Evolutionary conservation across 305 asterid species (phyloP), one percentile per base, ranked within the genome.

Genomic region (Solanum hybrid): DNA sequence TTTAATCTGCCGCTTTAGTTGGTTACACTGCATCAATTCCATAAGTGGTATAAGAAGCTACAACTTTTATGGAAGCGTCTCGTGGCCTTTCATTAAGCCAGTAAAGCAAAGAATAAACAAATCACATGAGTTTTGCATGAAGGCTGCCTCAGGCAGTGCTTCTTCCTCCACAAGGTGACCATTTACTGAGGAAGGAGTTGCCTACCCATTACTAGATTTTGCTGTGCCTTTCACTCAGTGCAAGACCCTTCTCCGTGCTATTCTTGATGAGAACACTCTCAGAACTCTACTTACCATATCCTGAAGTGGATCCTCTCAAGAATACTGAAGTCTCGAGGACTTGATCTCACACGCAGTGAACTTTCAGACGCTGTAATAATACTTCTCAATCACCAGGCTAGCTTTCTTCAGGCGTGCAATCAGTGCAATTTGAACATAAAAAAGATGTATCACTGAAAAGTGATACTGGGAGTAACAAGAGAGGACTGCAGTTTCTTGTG

Each of bases 181-280:
- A 13, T 10, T 56, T 34, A 78, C 27, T 22, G n/a, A 69, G 75
- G 22, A 9, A 89, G 82, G 36, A 88, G 35, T 26, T 91, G 92
- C 92, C 92, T 4, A 42, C 38, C 88, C 93, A 92, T 0, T 80
- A 87, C 92, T 90, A 92, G 34, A 9, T 37, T 89, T 87, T 92
- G 12, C 85, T 89, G 42, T 16, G 46, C 20, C 69, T 86, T 7
- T 88, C 82, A 38, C 88, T 86, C 10, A 20, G 46, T 9, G 71
- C 36, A 22, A 90, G 78, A 35, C 37, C 27, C 88, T 87, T 20
- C 37, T 78, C 9, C 88, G 89, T 75, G 85, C 81, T 24, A 40
- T 37, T 66, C 77, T 46, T 31, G 91, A 87, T 86, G 88, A 81
- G 79, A 91, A 88, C 27, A 92, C 80, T 73, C 80, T 81, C 34